These are phyloP conservation scores for Ilyonectria destructans DNA, from an alignment of 2,329 filamentous ascomycete species.

Conservation along the genomic window DNA sequence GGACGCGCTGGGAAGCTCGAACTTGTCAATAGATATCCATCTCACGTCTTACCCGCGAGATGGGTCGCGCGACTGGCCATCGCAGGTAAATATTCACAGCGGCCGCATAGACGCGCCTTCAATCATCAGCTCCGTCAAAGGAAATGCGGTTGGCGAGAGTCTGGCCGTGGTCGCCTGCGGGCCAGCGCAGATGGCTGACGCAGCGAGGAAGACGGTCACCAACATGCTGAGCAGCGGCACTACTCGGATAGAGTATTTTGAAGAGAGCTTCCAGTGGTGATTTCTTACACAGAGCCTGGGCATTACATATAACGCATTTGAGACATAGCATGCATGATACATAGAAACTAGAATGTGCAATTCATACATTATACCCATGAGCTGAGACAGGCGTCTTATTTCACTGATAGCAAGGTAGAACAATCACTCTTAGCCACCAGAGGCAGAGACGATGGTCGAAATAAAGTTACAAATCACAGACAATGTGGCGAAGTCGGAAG, in stretches of 20 bases:
- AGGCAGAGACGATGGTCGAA: no score
- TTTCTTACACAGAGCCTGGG: background rate
- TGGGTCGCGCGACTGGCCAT: constrained; percentile 30
- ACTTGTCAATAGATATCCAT: constrained; percentile 57
- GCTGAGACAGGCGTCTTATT: background rate
- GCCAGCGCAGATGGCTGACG: constrained; percentile 62
- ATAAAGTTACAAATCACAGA: no score
- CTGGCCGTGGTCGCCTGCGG: constrained; percentile 63
- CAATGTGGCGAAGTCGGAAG: no score
- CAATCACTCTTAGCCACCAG: no score
- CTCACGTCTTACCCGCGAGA: constrained; percentile 48
- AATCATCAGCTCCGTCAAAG: constrained; percentile 52
- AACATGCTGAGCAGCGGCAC: constrained; percentile 48
- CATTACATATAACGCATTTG: background rate
- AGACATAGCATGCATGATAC: constrained; percentile 3
- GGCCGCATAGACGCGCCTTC: constrained; percentile 54
- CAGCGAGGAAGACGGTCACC: constrained; percentile 57
- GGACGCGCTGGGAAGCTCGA: constrained; percentile 47
- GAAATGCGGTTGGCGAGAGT: constrained; percentile 41
- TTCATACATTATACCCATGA: background rate
- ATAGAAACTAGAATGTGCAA: background rate
- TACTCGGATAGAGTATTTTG: constrained; percentile 58
- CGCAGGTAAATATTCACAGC: constrained; percentile 37
- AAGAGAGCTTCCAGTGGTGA: constrained; percentile 63
- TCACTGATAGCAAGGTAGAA: no score